Conservation (phyloP, 768 basidiomycete species). For the Russula vinacea region DNA sequence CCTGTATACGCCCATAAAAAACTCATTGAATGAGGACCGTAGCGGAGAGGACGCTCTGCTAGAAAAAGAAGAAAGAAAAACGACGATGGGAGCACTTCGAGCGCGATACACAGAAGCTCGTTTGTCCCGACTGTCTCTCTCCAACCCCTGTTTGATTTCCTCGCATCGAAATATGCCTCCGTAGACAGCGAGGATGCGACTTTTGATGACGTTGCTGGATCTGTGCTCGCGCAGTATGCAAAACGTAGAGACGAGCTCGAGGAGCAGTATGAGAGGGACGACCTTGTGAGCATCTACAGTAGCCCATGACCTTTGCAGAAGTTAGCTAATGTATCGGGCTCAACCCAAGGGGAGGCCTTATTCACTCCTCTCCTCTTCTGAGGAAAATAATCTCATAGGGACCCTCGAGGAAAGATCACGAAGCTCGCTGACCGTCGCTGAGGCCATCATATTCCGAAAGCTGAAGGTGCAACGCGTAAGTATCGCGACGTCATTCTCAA, state of each 20-base stretch:
- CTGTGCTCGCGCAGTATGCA: slow-evolving; percentile 12
- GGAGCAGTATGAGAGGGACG: slow-evolving; percentile 20
- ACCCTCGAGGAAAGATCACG: slow-evolving; percentile 15
- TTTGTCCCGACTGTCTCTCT: slow-evolving; percentile 10
- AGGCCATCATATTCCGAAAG: slow-evolving; percentile 30
- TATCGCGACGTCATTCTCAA: not conserved
- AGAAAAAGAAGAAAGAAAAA: slow-evolving; percentile 17
- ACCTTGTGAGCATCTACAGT: slow-evolving; percentile 21
- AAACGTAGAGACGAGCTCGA: slow-evolving; percentile 21
- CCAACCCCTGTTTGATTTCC: slow-evolving; percentile 27
- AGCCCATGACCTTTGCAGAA: not conserved
- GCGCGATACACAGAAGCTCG: not conserved
- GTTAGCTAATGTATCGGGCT: not conserved
- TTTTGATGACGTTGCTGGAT: slow-evolving; percentile 18
- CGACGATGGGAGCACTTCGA: not conserved
- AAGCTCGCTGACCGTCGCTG: slow-evolving; percentile 8
- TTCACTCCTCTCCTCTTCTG: slow-evolving; percentile 23
- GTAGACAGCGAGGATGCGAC: slow-evolving; percentile 16
- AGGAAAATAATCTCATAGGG: slow-evolving; percentile 15
- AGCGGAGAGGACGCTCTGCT: slow-evolving; percentile 3
- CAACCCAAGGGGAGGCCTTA: slow-evolving; percentile 24
- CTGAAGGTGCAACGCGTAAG: slow-evolving; percentile 28
- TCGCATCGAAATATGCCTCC: slow-evolving; percentile 21
- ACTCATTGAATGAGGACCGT: not conserved
- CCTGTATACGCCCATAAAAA: not conserved